These are phyloP conservation scores for Triticum urartu DNA, from an alignment of 176 grass and related monocot species.

Conservation along the genomic window DNA sequence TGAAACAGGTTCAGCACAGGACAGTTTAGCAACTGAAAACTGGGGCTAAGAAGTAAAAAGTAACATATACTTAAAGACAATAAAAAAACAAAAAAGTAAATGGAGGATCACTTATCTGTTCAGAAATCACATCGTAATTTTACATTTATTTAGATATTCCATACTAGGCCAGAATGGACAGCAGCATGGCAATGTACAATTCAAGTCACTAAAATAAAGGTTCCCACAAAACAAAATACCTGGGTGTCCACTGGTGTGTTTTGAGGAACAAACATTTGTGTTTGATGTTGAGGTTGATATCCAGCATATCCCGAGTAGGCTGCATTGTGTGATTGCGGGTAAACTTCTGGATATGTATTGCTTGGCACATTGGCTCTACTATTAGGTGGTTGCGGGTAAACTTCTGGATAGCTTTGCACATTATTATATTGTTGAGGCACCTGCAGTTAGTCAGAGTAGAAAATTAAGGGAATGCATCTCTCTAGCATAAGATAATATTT, in stretches of 20 bases:
- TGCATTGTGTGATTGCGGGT: conserved; percentile 42
- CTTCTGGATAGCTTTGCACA: conserved; percentile 41
- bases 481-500: not conserved
- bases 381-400: conserved; percentile 47
- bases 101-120: not conserved
- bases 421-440: conserved; percentile 46
- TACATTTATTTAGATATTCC: conserved; percentile 7
- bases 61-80: not conserved
- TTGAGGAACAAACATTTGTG: conserved; percentile 81
- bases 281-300: conserved; percentile 47
- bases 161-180: not conserved
- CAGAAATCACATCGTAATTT: conserved; percentile 6
- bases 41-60: not conserved
- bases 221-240: conserved; percentile 48
- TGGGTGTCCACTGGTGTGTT: conserved; percentile 41
- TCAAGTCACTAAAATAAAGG: not conserved
- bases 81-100: not conserved
- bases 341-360: conserved; percentile 47
- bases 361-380: conserved; percentile 10
- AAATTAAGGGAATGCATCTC: conserved; percentile 16
- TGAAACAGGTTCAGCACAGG: not conserved
- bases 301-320: conserved; percentile 56
- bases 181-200: not conserved
- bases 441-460: conserved; percentile 31
- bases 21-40: not conserved